A percentile compares a stretch with the other conserved stretches of the same genome.
Evolutionary conservation across 2,329 filamentous ascomycete species (phyloP).

Genomic region (Trichophyton simii): DNA sequence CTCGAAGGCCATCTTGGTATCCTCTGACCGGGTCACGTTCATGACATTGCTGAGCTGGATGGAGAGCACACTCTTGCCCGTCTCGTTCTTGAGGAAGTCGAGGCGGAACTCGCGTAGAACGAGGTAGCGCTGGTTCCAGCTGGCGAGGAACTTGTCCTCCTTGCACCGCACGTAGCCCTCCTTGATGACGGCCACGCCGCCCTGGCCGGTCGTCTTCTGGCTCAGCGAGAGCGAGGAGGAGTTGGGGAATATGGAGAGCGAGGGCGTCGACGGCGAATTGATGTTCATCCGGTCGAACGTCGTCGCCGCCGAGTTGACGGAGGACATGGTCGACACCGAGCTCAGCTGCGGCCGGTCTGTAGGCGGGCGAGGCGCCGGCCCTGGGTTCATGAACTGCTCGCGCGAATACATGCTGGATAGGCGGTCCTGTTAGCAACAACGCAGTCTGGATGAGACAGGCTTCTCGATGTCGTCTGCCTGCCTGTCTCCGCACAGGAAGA

Average conservation of each 20-base stretch:
- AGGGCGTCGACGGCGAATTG: slow-evolving; percentile 48
- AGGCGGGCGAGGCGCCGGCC: slow-evolving; percentile 83
- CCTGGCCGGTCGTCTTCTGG: slow-evolving; percentile 48
- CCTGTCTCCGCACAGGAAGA: no score
- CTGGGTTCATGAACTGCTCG: slow-evolving; percentile 85
- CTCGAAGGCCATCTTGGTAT: slow-evolving; percentile 84
- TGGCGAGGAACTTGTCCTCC: slow-evolving; percentile 68
- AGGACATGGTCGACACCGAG: slow-evolving; percentile 61
- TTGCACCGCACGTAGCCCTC: slow-evolving; percentile 50
- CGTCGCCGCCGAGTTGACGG: slow-evolving; percentile 59
- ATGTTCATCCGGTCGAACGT: slow-evolving; percentile 57
- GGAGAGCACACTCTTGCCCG: slow-evolving; percentile 73
- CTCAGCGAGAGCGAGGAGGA: slow-evolving; percentile 61
- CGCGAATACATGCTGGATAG: slow-evolving; percentile 44
- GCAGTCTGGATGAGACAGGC: neutral
- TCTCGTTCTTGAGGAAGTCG: slow-evolving; percentile 87
- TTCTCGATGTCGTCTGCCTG: no score
- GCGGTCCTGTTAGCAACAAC: neutral
- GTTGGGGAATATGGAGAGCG: slow-evolving; percentile 50
- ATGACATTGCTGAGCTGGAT: slow-evolving; percentile 78
- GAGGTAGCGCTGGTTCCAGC: slow-evolving; percentile 82
- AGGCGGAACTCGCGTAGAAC: slow-evolving; percentile 85
- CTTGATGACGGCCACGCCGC: slow-evolving; percentile 62
- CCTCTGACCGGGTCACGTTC: slow-evolving; percentile 81
- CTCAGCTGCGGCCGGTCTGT: slow-evolving; percentile 69